Evolutionary conservation across 305 asterid species (phyloP).

Genomic region (Fraxinus ornus): DNA sequence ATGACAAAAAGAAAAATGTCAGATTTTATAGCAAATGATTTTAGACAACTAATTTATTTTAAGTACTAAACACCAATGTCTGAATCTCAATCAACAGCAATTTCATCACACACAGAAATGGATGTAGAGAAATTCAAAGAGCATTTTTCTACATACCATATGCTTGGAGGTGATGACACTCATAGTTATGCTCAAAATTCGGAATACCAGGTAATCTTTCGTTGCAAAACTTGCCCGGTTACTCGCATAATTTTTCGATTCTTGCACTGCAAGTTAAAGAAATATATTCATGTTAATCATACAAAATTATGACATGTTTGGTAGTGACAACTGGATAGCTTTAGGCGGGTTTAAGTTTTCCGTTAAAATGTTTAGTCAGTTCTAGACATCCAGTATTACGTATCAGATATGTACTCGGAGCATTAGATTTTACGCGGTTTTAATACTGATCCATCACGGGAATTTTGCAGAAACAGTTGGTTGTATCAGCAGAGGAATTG

Average conservation of each 20-base stretch:
- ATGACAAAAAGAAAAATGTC: neutral
- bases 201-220: constrained; percentile 42
- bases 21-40: neutral
- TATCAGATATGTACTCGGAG: neutral
- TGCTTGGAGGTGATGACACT: constrained; percentile 61
- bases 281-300: neutral
- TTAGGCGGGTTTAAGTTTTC: neutral
- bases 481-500: constrained; percentile 35
- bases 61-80: neutral
- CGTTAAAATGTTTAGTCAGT: neutral
- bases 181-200: constrained; percentile 49
- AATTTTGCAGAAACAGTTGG: constrained; percentile 42
- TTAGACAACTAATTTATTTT: neutral
- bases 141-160: constrained; percentile 24
- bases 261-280: neutral
- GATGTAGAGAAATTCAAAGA: constrained; percentile 10
- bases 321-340: neutral
- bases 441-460: neutral
- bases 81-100: neutral
- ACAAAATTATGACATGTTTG: neutral
- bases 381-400: neutral
- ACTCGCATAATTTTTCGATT: neutral
- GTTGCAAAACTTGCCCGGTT: neutral
- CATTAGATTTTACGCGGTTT: neutral
- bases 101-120: constrained; percentile 19